Base-by-base conservation (phyloP, 306 rosid genomes). In the Glycine latifolia region DNA sequence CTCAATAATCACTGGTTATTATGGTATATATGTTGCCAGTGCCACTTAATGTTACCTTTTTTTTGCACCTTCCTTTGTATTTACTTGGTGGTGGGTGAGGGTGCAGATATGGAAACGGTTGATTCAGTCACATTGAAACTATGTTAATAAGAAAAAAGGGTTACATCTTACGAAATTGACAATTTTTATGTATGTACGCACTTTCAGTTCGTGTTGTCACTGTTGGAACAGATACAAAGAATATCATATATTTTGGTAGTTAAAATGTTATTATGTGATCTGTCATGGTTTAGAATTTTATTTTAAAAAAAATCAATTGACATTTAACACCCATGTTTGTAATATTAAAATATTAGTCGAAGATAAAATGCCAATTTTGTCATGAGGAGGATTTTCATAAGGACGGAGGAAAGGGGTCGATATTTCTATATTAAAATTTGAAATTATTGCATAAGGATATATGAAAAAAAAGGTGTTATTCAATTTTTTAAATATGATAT, bases 41-140 rank as follows among this genome's bases (percentile, higher is more conserved):
- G 68, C 61, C 67, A 83, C 62, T 71, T 77, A 53, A 54, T 26
- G 44, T 31, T 31, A 13, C 7, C 15, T 17, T 55, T 31, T 31
- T 66, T 39, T 65, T 55, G 59, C 13, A 52, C 49, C 44, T 82
- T 59, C 0, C 14, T 76, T 76, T 17, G n/a, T n/a, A n/a, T 61
- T 75, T 79, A 44, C 16, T 80, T 60, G 70, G 77, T 67, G 72
- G 85, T 68, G 77, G 82, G 67, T 82, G 78, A 10, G 76, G 77
- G 33, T 47, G 81, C 71, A 65, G 26, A 58, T 31, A 26, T 4
- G 56, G 9, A 33, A 47, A 67, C 7, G 76, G 80, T 66, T 74
- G 76, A 72, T 83, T 77, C n/a, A 16, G 65, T 71, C 75, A 77
- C 74, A 62, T 44, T 83, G 76, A 31, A 60, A 71, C 77, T n/a